Percentiles rank a stretch among this genome's conserved stretches.
Evolutionary conservation across 106 monocot species (phyloP).

Genomic region (Cymbidium sinense): DNA sequence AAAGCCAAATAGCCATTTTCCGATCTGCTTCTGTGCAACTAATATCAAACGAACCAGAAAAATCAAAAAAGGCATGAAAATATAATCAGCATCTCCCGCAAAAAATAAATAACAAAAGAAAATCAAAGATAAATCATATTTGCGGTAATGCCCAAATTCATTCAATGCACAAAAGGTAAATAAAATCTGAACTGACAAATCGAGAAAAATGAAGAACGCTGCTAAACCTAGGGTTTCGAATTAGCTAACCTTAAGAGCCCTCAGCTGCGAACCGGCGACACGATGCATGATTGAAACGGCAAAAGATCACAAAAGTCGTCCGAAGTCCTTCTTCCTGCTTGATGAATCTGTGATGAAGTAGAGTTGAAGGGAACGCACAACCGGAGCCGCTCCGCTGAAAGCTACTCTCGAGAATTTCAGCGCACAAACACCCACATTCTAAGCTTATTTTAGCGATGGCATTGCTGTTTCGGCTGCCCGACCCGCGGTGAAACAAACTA

Average conservation of each 20-base stretch:
- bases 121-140: neutral
- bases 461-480: too few relatives aligned
- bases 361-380: too few relatives aligned
- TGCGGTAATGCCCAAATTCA: neutral
- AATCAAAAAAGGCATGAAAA: neutral
- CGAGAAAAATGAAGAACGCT: neutral
- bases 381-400: too few relatives aligned
- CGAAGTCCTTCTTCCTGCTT: too few relatives aligned
- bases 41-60: neutral
- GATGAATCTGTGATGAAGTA: too few relatives aligned
- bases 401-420: too few relatives aligned
- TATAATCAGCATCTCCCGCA: neutral
- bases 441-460: too few relatives aligned
- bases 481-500: too few relatives aligned
- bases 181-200: neutral
- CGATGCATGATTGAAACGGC: neutral
- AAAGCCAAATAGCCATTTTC: neutral
- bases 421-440: too few relatives aligned
- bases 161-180: neutral
- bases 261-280: neutral
- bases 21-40: neutral
- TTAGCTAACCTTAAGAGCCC: neutral
- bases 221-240: constrained; percentile 1
- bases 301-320: neutral
- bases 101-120: neutral